Evolutionary conservation across 2,329 filamentous ascomycete species (phyloP), one percentile per base, ranked within the genome.

Genomic region (Metarhizium humberi): DNA sequence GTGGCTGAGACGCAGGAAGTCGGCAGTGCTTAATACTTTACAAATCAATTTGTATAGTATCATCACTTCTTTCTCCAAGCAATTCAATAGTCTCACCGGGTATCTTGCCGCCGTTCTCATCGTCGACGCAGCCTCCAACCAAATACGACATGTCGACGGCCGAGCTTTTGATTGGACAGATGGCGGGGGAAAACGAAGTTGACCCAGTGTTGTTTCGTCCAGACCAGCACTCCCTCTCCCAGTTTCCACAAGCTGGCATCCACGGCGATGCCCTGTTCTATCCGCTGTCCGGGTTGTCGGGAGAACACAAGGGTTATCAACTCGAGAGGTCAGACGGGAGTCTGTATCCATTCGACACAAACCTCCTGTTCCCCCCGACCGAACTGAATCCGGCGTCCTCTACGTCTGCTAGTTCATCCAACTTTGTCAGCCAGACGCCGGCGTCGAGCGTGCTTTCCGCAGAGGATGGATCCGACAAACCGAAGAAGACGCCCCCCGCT

Each of bases 141-240:
- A 16, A 25, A 13, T 8, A 30, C 45, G 25, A 48, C 10, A 48
- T 48, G 45, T 48, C 45, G 20, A 48, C 45, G 13, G 45, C 25
- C 25, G 45, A 48, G 20, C 30, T 29, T 48, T 48, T 29, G 45
- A 48, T 48, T 48, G 45, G 25, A 48, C 45, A 30, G 20, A 14
- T 30, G 20, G 14, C 45, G 13, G 45, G 45, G 25, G 45, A 48
- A 16, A 30, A 29, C 45, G 45, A 48, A 2, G 1, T 48, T 16
- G 45, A 48, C 45, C 45, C 25, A 48, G 18, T 29, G 0, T 16
- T 48, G 6, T 48, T 48, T 16, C 67, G 86, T 81, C 5, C 69
- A 14, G 50, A 13, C 50, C 36, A 51, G 32, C 7, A 42, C 16
- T 42, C 5, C 36, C 36, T 40, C 36, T 11, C 40, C 11, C 14